phyloP scores from a whole-genome alignment of 352 stramenopile species.

The Globisporangium spinosum region DNA sequence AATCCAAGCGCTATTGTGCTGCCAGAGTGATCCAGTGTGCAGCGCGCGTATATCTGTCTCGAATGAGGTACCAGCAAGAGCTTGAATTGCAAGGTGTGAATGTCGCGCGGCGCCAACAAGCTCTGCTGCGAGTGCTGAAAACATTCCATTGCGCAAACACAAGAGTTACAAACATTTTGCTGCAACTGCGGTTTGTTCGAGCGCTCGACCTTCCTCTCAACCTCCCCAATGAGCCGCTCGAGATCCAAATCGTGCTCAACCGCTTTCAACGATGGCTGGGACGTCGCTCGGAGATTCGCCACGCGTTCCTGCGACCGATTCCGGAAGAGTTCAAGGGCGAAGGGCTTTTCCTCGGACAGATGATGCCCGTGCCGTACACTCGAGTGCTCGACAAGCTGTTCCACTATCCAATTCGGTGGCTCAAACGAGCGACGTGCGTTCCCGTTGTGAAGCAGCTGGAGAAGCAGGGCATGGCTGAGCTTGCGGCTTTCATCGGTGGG shows the following conservation, averaged over 20 bases:
- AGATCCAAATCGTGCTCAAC: slow-evolving; percentile 55
- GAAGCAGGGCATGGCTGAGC: slow-evolving; percentile 40
- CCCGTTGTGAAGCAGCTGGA: slow-evolving; percentile 47
- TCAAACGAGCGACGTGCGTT: slow-evolving; percentile 49
- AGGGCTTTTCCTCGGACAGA: slow-evolving; percentile 24
- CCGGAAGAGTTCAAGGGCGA: slow-evolving; percentile 51
- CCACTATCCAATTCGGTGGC: slow-evolving; percentile 54
- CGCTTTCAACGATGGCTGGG: slow-evolving; percentile 46
- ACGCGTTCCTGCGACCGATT: slow-evolving; percentile 41
- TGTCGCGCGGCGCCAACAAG: slow-evolving; percentile 52
- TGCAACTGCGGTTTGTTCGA: slow-evolving; percentile 62
- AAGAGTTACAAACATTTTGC: slow-evolving; percentile 58
- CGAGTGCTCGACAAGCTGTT: slow-evolving; percentile 60
- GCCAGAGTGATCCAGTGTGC: slow-evolving; percentile 75
- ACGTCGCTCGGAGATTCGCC: slow-evolving; percentile 50
- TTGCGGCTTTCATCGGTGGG: slow-evolving; percentile 58
- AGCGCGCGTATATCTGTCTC: slow-evolving; percentile 58
- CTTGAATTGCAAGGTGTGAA: slow-evolving; percentile 67
- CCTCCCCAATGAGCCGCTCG: slow-evolving; percentile 55
- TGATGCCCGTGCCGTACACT: slow-evolving; percentile 55
- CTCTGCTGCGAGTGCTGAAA: slow-evolving; percentile 41
- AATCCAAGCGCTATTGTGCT: slow-evolving; percentile 66
- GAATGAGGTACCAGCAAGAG: slow-evolving; percentile 55
- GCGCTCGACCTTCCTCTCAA: slow-evolving; percentile 44
- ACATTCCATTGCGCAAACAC: slow-evolving; percentile 65